phyloP scores from a whole-genome alignment of 73 alveolate species.

The Blepharisma japonicum region DNA sequence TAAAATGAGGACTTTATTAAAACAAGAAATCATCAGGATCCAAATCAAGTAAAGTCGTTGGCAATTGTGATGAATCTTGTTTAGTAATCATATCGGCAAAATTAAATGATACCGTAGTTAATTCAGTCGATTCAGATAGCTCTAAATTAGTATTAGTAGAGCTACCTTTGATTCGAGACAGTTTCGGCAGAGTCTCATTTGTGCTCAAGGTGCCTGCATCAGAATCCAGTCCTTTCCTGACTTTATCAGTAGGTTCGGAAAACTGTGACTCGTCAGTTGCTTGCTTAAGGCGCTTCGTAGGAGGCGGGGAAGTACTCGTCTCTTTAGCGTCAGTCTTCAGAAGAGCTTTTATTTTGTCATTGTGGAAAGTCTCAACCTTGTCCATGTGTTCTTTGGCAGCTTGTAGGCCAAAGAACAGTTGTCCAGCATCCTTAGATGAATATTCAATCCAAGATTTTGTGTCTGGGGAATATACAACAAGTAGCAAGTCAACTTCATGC shows the following conservation, averaged over 20 bases:
- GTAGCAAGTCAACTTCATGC: not conserved
- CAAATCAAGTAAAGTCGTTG: no score
- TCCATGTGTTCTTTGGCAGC: constrained; percentile 10
- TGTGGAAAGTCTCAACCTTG: not conserved
- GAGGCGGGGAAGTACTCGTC: not conserved
- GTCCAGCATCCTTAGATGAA: not conserved
- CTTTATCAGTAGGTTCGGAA: not conserved
- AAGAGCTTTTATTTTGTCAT: not conserved
- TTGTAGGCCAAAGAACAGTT: not conserved
- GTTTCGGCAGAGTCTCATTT: not conserved
- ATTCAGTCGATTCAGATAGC: no score
- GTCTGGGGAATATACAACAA: not conserved
- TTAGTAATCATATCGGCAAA: no score
- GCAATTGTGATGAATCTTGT: no score
- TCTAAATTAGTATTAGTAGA: no score
- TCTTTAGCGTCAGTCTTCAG: not conserved
- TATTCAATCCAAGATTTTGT: not conserved
- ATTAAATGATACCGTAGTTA: no score
- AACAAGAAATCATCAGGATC: no score
- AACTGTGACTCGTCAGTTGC: not conserved
- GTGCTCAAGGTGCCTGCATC: not conserved
- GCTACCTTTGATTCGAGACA: not conserved
- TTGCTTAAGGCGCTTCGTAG: not conserved
- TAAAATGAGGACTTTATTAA: no score
- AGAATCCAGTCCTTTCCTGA: not conserved